Evolutionary conservation across 257 asterid species (phyloP).

Genomic region (Lithospermum erythrorhizon): DNA sequence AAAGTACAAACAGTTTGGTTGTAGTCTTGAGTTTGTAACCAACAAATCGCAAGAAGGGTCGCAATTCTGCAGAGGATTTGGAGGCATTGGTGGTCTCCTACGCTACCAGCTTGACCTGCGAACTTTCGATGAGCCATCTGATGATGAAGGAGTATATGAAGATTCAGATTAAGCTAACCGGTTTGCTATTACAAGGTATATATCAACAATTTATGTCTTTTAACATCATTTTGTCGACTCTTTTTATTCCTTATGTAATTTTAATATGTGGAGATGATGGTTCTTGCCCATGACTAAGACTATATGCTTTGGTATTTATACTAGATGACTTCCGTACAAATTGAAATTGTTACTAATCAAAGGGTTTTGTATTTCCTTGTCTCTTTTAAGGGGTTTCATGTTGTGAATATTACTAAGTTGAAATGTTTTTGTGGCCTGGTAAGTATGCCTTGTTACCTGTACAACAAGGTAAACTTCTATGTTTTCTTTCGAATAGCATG

Average conservation of each 20-base stretch:
- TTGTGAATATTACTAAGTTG: too few species aligned
- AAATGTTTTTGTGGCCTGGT: too few species aligned
- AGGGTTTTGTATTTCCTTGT: too few species aligned
- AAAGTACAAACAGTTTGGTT: constrained; percentile 31
- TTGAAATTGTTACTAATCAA: background rate
- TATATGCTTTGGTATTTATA: too few species aligned
- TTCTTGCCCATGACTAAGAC: background rate
- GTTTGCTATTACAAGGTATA: background rate
- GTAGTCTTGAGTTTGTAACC: constrained; percentile 36
- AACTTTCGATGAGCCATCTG: constrained; percentile 36
- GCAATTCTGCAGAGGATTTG: constrained; percentile 42
- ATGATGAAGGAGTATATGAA: constrained; percentile 26
- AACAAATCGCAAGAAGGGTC: constrained; percentile 40
- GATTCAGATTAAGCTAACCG: constrained; percentile 25
- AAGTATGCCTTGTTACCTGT: background rate
- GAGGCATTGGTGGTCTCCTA: constrained; percentile 42
- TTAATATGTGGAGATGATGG: constrained; percentile 33
- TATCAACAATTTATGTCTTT: too few species aligned
- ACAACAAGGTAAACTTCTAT: background rate
- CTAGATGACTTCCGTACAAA: background rate
- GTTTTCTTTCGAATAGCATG: background rate
- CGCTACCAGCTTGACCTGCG: constrained; percentile 45
- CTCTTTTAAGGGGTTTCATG: too few species aligned
- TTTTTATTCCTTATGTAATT: constrained; percentile 14
- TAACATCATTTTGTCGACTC: background rate